phyloP scores from a whole-genome alignment of 108 stramenopile species.

The Nitzschia palea region DNA sequence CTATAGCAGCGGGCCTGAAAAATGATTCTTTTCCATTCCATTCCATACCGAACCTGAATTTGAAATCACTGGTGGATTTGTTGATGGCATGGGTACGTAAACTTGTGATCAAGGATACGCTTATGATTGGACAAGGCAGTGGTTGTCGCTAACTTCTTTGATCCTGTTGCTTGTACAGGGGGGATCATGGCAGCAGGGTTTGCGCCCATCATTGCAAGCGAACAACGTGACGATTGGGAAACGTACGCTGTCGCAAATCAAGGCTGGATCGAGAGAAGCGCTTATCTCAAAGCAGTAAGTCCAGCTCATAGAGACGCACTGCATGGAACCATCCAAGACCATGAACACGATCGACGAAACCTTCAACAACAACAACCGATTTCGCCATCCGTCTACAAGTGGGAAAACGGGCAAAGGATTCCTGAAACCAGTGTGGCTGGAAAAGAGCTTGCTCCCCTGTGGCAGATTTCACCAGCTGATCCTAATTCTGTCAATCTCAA shows the following conservation, averaged over 20 bases:
- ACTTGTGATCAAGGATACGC: too few relatives aligned
- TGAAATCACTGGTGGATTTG: conserved; percentile 25
- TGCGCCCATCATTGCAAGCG: conserved; percentile 11
- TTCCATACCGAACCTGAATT: conserved; percentile 18
- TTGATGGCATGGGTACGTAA: conserved; percentile 17
- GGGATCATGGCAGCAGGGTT: conserved; percentile 30
- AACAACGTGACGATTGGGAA: conserved; percentile 22
- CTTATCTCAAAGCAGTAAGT: conserved; percentile 2
- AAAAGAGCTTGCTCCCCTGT: conserved; percentile 16
- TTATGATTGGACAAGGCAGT: too few relatives aligned
- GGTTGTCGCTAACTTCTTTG: too few relatives aligned
- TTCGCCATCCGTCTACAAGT: conserved; percentile 2
- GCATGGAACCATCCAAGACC: conserved; percentile 17
- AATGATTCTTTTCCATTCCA: conserved; percentile 8
- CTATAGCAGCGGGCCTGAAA: neutral
- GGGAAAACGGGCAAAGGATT: conserved; percentile 1
- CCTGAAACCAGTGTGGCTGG: neutral
- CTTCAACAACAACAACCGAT: neutral
- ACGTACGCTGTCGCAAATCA: conserved; percentile 16
- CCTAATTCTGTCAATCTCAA: conserved; percentile 13
- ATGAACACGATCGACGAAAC: conserved; percentile 3
- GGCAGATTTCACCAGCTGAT: conserved; percentile 27
- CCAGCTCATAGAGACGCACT: conserved; percentile 10
- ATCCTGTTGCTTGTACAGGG: conserved; percentile 5
- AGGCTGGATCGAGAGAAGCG: conserved; percentile 28